Percentiles rank a stretch among this genome's conserved stretches.
Conservation (phyloP, 139 green algal species). For the Prasinococcaceae sp. region DNA sequence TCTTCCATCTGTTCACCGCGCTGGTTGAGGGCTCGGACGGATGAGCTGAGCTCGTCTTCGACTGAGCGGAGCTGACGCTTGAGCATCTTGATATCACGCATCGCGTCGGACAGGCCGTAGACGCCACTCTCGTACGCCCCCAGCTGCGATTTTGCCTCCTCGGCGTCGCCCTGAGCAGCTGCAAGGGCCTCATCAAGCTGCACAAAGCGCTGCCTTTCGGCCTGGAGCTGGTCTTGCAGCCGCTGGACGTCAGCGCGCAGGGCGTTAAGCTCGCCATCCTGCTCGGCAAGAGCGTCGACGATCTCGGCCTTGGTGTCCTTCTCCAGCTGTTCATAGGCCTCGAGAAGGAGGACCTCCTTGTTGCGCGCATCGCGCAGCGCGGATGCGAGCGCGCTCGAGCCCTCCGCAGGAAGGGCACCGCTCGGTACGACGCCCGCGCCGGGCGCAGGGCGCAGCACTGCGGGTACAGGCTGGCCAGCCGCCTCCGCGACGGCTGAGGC, state of each 20-base stretch:
- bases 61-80: constrained; percentile 1
- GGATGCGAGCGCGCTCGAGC: not conserved
- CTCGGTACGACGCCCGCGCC: not conserved
- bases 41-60: constrained; percentile 3
- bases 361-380: constrained; percentile 29
- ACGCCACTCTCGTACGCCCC: constrained; percentile 16
- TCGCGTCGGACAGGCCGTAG: constrained; percentile 22
- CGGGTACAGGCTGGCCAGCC: constrained; percentile 13
- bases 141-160: constrained; percentile 24
- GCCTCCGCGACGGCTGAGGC: not conserved
- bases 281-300: constrained; percentile 33
- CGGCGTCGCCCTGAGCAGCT: constrained; percentile 26
- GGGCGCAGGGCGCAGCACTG: constrained; percentile 26
- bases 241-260: constrained; percentile 24
- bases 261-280: not conserved
- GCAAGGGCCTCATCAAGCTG: constrained; percentile 14
- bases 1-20: constrained; percentile 5
- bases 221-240: constrained; percentile 4
- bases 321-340: constrained; percentile 66
- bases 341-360: constrained; percentile 49
- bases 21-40: not conserved
- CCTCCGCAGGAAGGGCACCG: not conserved
- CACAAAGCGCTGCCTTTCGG: not conserved
- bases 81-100: constrained; percentile 16
- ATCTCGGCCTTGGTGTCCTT: constrained; percentile 43